Base-by-base conservation (phyloP, 2,329 filamentous ascomycete species). In the Magnaporthiopsis incrustans region DNA sequence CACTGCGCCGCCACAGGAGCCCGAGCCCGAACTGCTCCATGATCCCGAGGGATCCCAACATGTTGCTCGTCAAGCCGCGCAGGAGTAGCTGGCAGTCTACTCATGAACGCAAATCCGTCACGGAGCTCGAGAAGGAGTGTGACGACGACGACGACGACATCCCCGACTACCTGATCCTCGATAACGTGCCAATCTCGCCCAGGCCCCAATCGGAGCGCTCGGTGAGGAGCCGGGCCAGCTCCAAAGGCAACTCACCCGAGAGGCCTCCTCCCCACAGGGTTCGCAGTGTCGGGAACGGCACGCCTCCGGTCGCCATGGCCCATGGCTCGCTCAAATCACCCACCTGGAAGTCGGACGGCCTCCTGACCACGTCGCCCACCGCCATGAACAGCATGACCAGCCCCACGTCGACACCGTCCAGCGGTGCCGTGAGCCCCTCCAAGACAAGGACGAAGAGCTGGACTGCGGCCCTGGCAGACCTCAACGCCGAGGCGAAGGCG, bases 101-200 rank as follows among this genome's bases (percentile, higher is more conserved):
- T 59, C 77, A 79, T 6, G 81, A 85, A 57, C 81, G 88, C 65
- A 94, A 92, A 73, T 86, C 88, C 0, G 81, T 85, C 1, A 77
- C 87, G 66, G 86, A 93, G 70, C 79, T 92, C 63, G 91, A 95
- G 72, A 84, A 85, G 64, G 90, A 94, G 71, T 93, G 84, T 66
- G 87, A 91, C 69, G 85, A 89, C 62, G 89, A 92, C 63, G 87
- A 85, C 63, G 89, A 92, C 70, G 86, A 91, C 65, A 88, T 95
- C 35, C 91, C 91, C 0, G 90, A 93, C 32, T 90, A 91, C 63
- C 83, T 90, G 30, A 82, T 92, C 63, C 83, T 95, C 60, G 90
- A 91, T 76, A 95, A 95, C 68, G 88, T 95, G 2, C 91, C 91
- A 6, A 85, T 95, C 59, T 93, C 90, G 0, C 91, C 91, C n/a